Percentiles rank a stretch among this genome's conserved stretches.
Conservation (phyloP, 257 asterid genomes). For the Solanum medicagineum region DNA sequence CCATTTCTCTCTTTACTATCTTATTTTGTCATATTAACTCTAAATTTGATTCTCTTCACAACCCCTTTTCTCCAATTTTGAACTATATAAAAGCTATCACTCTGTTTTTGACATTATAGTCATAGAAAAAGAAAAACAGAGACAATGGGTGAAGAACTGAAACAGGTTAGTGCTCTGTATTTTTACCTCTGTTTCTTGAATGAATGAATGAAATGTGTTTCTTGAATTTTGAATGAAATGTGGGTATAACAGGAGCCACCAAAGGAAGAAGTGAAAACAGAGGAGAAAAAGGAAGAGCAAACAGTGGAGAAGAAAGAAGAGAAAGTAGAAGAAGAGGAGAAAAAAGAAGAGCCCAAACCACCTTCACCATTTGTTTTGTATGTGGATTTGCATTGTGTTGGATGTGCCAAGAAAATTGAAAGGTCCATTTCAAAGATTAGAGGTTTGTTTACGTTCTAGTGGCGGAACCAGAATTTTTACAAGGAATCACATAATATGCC, state of each 20-base stretch:
- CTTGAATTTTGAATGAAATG: background rate
- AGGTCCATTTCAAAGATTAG: conserved; percentile 55
- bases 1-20: conserved; percentile 23
- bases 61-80: conserved; percentile 6
- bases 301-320: conserved; percentile 21
- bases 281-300: conserved; percentile 22
- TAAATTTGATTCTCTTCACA: conserved; percentile 12
- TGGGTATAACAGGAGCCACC: conserved; percentile 10
- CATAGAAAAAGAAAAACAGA: background rate
- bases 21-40: conserved; percentile 22
- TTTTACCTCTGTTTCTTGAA: background rate
- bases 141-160: conserved; percentile 60
- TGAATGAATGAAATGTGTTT: background rate
- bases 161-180: conserved; percentile 24
- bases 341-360: conserved; percentile 43
- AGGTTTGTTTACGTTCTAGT: conserved; percentile 25
- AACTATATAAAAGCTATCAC: background rate
- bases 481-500: too few relatives aligned
- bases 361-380: conserved; percentile 54
- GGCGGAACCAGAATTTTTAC: background rate
- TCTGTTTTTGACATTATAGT: background rate
- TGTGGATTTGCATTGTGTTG: conserved; percentile 74
- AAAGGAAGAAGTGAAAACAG: conserved; percentile 31
- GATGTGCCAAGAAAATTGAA: conserved; percentile 82
- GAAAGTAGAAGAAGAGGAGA: conserved; percentile 16